Conservation (phyloP, 164 flowering plant species). For the Annona squamosa region DNA sequence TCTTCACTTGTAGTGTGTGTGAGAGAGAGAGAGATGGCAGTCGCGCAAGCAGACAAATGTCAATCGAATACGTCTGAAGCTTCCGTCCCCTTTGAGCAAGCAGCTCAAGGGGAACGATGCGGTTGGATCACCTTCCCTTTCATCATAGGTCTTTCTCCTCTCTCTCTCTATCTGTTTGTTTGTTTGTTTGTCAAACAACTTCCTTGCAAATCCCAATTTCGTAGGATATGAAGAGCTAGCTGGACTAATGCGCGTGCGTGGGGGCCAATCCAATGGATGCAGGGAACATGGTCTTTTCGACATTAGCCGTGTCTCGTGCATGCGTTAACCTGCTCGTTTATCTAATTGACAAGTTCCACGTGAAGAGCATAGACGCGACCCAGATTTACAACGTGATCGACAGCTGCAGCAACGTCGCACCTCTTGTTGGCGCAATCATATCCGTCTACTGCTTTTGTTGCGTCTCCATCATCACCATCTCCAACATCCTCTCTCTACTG, state of each 20-base stretch:
- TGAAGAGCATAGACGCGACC: conserved; percentile 43
- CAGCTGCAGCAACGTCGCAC: not conserved
- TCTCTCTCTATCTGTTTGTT: conserved; percentile 9
- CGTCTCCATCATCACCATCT: not conserved
- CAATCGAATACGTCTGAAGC: too few species aligned
- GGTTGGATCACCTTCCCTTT: conserved; percentile 16
- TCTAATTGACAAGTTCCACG: conserved; percentile 34
- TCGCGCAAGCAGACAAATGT: too few species aligned
- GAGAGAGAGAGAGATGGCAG: too few species aligned
- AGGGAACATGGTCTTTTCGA: conserved; percentile 21
- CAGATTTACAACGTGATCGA: conserved; percentile 25
- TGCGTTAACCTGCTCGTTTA: conserved; percentile 34
- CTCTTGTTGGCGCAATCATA: conserved; percentile 4
- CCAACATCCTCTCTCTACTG: conserved; percentile 1
- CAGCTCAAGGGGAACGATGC: not conserved
- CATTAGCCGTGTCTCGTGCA: conserved; percentile 28
- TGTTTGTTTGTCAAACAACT: not conserved
- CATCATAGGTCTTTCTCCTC: not conserved
- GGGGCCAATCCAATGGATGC: not conserved
- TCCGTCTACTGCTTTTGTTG: conserved; percentile 2
- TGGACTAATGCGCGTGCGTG: not conserved
- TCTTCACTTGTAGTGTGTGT: too few species aligned
- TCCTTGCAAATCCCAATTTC: not conserved
- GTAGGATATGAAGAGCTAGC: not conserved
- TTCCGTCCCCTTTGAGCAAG: not conserved